Percentiles rank a stretch among this genome's conserved stretches.
These are phyloP conservation scores for Taphrina wiesneri DNA, from an alignment of 1,139 yeast species.

Conservation along the genomic window DNA sequence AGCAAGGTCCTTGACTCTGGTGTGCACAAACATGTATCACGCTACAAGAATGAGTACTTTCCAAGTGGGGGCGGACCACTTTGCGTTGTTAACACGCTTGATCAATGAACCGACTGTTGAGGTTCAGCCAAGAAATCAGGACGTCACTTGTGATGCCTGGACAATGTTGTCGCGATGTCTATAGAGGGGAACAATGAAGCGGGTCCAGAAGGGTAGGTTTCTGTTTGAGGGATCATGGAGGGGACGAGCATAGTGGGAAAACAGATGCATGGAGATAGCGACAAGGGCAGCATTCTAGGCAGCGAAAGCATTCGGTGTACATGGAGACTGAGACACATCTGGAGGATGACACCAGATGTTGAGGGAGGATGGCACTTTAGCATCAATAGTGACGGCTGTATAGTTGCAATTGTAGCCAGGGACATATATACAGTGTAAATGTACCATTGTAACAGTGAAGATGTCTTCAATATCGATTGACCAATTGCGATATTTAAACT, in stretches of 20 bases:
- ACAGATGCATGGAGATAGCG: not conserved
- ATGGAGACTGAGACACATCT: too few relatives aligned
- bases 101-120: not conserved
- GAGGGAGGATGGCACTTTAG: too few relatives aligned
- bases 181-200: not conserved
- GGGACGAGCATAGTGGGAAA: not conserved
- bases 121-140: not conserved
- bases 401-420: too few relatives aligned
- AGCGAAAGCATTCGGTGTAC: too few relatives aligned
- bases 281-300: too few relatives aligned
- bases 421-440: too few relatives aligned
- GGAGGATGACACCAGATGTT: too few relatives aligned
- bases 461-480: too few relatives aligned
- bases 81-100: not conserved
- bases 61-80: slow-evolving; percentile 4
- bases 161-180: slow-evolving; percentile 6
- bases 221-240: not conserved
- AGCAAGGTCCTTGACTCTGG: not conserved
- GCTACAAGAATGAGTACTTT: slow-evolving; percentile 15
- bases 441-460: too few relatives aligned
- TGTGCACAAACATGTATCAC: slow-evolving; percentile 21
- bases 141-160: not conserved
- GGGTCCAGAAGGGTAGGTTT: not conserved
- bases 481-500: too few relatives aligned
- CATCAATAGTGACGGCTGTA: too few relatives aligned